phyloP scores from a whole-genome alignment of 176 grass and related monocot genomes.

The Pontederia paniculata region DNA sequence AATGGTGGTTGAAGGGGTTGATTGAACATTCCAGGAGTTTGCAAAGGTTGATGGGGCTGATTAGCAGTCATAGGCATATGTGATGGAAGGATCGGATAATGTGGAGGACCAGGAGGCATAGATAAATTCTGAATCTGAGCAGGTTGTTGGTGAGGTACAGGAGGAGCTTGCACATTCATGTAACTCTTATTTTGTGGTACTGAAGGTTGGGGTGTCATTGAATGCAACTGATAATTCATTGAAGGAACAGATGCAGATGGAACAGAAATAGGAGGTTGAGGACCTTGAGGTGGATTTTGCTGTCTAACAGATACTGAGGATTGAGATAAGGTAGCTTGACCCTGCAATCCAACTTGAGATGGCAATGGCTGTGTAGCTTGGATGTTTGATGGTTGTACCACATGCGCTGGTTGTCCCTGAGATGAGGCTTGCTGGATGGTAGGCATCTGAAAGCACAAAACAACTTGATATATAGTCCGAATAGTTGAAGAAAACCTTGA shows the following conservation, averaged over 20 bases:
- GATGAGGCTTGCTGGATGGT: constrained; percentile 24
- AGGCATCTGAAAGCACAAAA: constrained; percentile 21
- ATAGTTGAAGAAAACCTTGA: too few species aligned
- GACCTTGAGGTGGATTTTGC: constrained; percentile 27
- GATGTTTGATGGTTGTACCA: constrained; percentile 23
- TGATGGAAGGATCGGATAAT: constrained; percentile 44
- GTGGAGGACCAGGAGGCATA: constrained; percentile 38
- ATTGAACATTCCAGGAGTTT: constrained; percentile 65
- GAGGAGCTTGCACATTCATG: constrained; percentile 27
- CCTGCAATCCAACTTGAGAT: constrained; percentile 27
- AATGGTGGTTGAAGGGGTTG: constrained; percentile 64
- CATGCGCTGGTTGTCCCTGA: constrained; percentile 38
- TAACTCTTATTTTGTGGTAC: constrained; percentile 44
- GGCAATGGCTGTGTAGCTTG: constrained; percentile 22
- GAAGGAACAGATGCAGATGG: constrained; percentile 30
- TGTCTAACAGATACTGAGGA: constrained; percentile 29
- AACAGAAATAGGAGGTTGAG: constrained; percentile 39
- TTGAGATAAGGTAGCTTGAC: constrained; percentile 31
- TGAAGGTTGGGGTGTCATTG: constrained; percentile 28
- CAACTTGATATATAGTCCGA: constrained; percentile 15
- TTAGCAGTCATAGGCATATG: constrained; percentile 37
- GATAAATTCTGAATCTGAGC: constrained; percentile 44
- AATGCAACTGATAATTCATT: constrained; percentile 27
- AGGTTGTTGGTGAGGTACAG: constrained; percentile 38
- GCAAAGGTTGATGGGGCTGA: constrained; percentile 47